phyloP scores from a whole-genome alignment of 75 land plant species.

The Chamaecyparis obtusa region DNA sequence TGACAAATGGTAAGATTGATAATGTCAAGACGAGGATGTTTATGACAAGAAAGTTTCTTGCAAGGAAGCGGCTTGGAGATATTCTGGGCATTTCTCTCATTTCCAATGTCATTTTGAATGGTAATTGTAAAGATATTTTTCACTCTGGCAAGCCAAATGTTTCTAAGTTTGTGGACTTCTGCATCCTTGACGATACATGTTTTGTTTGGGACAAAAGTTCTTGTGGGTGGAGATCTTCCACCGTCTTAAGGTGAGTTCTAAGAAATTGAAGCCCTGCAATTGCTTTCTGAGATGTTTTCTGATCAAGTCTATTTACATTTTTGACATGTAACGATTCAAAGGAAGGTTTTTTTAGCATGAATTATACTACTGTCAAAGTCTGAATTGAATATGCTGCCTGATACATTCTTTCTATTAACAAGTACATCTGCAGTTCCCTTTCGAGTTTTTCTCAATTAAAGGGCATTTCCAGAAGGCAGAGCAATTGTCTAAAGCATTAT shows the following conservation, averaged over 20 bases:
- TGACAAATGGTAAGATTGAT: slow-evolving; percentile 65
- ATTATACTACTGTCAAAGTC: neutral
- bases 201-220: too few relatives aligned
- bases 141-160: slow-evolving; percentile 80
- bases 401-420: slow-evolving; percentile 6
- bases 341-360: slow-evolving; percentile 2
- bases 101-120: slow-evolving; percentile 17
- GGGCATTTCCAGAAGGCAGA: slow-evolving; percentile 11
- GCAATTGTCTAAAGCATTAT: slow-evolving; percentile 4
- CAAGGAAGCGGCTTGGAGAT: slow-evolving; percentile 67
- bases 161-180: slow-evolving; percentile 44
- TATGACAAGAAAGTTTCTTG: slow-evolving; percentile 74
- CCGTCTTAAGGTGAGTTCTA: too few relatives aligned
- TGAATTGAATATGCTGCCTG: neutral
- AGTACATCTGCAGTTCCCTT: slow-evolving; percentile 27
- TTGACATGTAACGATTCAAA: slow-evolving; percentile 15
- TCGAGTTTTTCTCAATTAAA: slow-evolving; percentile 26
- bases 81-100: too few relatives aligned
- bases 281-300: neutral
- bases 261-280: too few relatives aligned
- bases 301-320: neutral
- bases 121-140: slow-evolving; percentile 52
- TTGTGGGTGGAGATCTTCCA: too few relatives aligned
- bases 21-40: slow-evolving; percentile 76
- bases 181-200: too few relatives aligned